Percentiles rank a stretch among this genome's conserved stretches.
Conservation (phyloP, 805 yeast species). For the Peterozyma toletana region DNA sequence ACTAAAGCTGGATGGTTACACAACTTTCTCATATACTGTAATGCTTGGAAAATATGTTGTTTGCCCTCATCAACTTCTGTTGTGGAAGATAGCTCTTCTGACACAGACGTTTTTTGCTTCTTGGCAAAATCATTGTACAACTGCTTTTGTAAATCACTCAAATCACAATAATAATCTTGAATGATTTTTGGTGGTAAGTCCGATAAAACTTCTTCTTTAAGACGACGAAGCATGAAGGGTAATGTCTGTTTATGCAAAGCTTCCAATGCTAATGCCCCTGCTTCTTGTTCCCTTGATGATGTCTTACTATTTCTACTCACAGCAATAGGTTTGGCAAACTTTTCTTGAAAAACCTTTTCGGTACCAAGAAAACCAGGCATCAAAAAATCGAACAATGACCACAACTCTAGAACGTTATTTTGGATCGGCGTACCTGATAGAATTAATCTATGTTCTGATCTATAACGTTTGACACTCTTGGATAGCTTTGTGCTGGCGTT, state of each 20-base stretch:
- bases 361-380: constrained; percentile 99
- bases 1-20: constrained; percentile 97
- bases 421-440: constrained; percentile 98
- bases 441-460: constrained; percentile 84
- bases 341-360: constrained; percentile 87
- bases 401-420: constrained; percentile 89
- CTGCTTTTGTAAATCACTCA: constrained; percentile 83
- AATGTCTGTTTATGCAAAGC: constrained; percentile 93
- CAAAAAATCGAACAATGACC: constrained; percentile 95
- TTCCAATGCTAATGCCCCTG: constrained; percentile 93
- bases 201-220: constrained; percentile 91
- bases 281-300: constrained; percentile 89
- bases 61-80: constrained; percentile 36
- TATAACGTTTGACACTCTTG: constrained; percentile 73
- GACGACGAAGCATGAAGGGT: constrained; percentile 92
- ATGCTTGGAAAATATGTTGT: constrained; percentile 94
- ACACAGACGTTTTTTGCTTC: constrained; percentile 70
- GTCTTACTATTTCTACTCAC: constrained; percentile 87
- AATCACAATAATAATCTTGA: constrained; percentile 95
- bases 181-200: constrained; percentile 98
- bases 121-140: constrained; percentile 84
- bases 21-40: constrained; percentile 93
- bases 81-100: constrained; percentile 48
- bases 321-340: constrained; percentile 97
- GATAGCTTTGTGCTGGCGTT: constrained; percentile 85